Evolutionary conservation across 805 yeast genomes (phyloP).

Genomic region (Starmerella roubikii): DNA sequence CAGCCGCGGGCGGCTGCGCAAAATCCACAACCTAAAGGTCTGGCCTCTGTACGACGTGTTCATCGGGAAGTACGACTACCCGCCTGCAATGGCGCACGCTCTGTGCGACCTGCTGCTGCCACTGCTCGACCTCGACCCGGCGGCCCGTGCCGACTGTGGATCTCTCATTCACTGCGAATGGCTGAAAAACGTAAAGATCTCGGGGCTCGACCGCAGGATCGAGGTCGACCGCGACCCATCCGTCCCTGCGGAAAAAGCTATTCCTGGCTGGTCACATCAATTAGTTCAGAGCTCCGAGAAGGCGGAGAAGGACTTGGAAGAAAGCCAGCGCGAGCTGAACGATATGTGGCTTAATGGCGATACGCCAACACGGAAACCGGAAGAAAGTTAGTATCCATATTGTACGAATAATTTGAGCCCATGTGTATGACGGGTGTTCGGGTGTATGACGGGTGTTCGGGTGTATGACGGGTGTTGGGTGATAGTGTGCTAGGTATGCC

Average conservation of each 20-base stretch:
- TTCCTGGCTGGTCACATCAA: constrained; percentile 81
- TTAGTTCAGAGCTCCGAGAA: constrained; percentile 20
- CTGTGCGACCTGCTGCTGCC: constrained; percentile 69
- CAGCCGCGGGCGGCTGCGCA: constrained; percentile 52
- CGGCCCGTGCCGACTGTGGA: constrained; percentile 83
- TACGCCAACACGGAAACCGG: too few species aligned
- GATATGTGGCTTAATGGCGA: constrained; percentile 9
- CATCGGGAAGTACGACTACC: constrained; percentile 69
- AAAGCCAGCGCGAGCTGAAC: constrained; percentile 6
- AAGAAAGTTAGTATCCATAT: too few species aligned
- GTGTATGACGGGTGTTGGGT: too few species aligned
- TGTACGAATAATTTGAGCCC: too few species aligned
- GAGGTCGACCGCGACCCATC: constrained; percentile 61
- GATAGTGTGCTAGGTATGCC: too few species aligned
- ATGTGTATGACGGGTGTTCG: too few species aligned
- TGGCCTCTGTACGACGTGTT: constrained; percentile 81
- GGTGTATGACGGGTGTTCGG: too few species aligned
- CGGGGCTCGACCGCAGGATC: constrained; percentile 60
- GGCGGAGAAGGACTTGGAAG: neutral
- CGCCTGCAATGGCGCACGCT: constrained; percentile 52
- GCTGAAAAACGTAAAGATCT: constrained; percentile 66
- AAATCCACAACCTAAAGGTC: constrained; percentile 69
- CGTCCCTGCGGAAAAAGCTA: constrained; percentile 63
- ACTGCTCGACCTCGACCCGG: constrained; percentile 71
- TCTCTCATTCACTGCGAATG: constrained; percentile 62